These are phyloP conservation scores for Patellaria atrata DNA, from an alignment of 495 filamentous ascomycete genomes.

Conservation along the genomic window DNA sequence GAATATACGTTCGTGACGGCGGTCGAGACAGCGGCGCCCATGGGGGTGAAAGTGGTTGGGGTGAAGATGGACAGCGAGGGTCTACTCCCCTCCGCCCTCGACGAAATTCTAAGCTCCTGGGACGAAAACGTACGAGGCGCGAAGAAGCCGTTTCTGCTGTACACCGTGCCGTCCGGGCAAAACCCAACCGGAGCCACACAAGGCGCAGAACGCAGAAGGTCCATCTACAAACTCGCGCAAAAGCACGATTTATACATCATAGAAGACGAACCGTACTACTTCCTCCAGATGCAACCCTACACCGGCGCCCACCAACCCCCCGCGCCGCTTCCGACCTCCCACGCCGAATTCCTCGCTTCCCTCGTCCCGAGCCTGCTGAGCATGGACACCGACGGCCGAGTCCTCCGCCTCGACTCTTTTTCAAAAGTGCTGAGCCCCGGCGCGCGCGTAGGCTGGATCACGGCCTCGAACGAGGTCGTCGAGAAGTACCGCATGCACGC, in stretches of 20 bases:
- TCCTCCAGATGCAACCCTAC: slow-evolving; percentile 89
- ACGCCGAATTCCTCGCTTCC: slow-evolving; percentile 44
- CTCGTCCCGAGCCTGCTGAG: slow-evolving; percentile 48
- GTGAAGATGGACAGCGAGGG: slow-evolving; percentile 68
- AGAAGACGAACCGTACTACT: slow-evolving; percentile 94
- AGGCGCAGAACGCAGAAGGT: slow-evolving; percentile 43
- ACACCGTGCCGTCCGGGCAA: slow-evolving; percentile 76
- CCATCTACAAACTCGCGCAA: slow-evolving; percentile 60
- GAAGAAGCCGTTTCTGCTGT: slow-evolving; percentile 61
- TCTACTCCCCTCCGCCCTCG: slow-evolving; percentile 49
- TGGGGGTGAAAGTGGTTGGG: slow-evolving; percentile 61
- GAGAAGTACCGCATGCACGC: slow-evolving; percentile 63
- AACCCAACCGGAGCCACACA: slow-evolving; percentile 89
- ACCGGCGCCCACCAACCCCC: slow-evolving; percentile 36
- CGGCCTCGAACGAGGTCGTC: slow-evolving; percentile 66
- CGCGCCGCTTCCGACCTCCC: slow-evolving; percentile 37
- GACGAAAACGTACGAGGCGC: slow-evolving; percentile 40
- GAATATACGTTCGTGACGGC: slow-evolving; percentile 77
- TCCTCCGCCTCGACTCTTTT: slow-evolving; percentile 55
- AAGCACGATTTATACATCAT: slow-evolving; percentile 79
- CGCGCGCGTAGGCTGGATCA: slow-evolving; percentile 48
- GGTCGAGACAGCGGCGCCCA: slow-evolving; percentile 62
- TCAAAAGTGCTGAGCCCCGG: slow-evolving; percentile 54
- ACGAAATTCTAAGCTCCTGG: slow-evolving; percentile 54
- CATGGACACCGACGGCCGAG: slow-evolving; percentile 51